These are phyloP conservation scores for Hordeum pubiflorum DNA, from an alignment of 202 grass and related monocot genomes.

Conservation along the genomic window DNA sequence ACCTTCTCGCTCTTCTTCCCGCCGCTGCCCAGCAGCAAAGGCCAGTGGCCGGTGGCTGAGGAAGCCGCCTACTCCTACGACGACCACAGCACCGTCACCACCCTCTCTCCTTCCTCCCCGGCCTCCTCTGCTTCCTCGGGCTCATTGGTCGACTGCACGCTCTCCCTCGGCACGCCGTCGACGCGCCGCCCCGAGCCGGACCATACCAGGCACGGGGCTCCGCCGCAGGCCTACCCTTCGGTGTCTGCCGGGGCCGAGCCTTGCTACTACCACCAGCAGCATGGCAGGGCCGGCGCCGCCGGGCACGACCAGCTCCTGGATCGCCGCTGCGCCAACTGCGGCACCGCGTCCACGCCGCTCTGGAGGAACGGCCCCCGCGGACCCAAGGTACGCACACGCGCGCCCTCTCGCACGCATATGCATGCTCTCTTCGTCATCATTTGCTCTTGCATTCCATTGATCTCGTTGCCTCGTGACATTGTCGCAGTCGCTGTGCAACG, in stretches of 20 bases:
- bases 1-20: constrained; percentile 49
- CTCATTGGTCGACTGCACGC: constrained; percentile 57
- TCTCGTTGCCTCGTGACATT: not conserved
- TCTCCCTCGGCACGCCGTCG: constrained; percentile 61
- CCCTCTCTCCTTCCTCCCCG: constrained; percentile 19
- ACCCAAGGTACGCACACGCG: constrained; percentile 49
- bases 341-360: constrained; percentile 84
- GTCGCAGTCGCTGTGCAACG: constrained; percentile 86
- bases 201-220: not conserved
- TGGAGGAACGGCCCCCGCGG: constrained; percentile 89
- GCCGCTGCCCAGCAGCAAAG: constrained; percentile 13
- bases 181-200: constrained; percentile 11
- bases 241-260: not conserved
- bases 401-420: too few species aligned
- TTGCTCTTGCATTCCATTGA: too few species aligned
- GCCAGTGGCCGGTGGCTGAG: not conserved
- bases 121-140: constrained; percentile 25
- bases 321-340: constrained; percentile 90
- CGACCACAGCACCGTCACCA: constrained; percentile 32
- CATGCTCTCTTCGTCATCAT: not conserved
- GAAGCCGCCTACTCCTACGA: constrained; percentile 9
- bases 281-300: not conserved
- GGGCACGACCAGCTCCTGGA: constrained; percentile 18
- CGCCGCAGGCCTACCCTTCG: not conserved
- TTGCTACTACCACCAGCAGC: constrained; percentile 19